Percentiles rank a stretch among this genome's conserved stretches.
These are phyloP conservation scores for Coprinopsis sp. DNA, from an alignment of 768 basidiomycete species.

Conservation along the genomic window DNA sequence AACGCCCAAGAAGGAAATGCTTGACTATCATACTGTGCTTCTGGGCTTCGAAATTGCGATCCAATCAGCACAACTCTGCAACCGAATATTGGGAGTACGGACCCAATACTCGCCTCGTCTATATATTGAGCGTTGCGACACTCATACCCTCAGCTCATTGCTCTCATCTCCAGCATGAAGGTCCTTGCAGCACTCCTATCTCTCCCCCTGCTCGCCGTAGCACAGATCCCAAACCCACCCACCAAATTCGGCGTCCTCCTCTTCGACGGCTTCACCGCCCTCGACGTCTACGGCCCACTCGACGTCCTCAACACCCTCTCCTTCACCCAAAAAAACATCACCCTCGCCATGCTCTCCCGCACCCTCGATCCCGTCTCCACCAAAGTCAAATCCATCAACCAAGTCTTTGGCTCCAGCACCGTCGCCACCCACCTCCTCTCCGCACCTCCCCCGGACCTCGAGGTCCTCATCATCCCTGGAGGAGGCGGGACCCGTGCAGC, in stretches of 20 bases:
- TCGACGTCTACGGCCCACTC: conserved; percentile 29
- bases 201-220: too few species aligned
- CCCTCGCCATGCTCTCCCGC: conserved; percentile 21
- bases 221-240: too few species aligned
- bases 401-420: conserved; percentile 27
- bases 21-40: too few species aligned
- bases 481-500: conserved; percentile 14
- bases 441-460: conserved; percentile 18
- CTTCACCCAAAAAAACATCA: conserved; percentile 13
- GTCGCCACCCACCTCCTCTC: conserved; percentile 13
- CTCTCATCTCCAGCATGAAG: too few species aligned
- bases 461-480: conserved; percentile 28
- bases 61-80: too few species aligned
- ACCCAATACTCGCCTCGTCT: too few species aligned
- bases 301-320: conserved; percentile 27
- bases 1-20: too few species aligned
- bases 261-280: conserved; percentile 27
- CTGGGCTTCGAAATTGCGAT: too few species aligned
- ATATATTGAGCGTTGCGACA: too few species aligned
- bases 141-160: too few species aligned
- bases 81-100: too few species aligned
- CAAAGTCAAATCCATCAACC: conserved; percentile 22
- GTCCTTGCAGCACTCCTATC: too few species aligned
- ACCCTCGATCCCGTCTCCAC: conserved; percentile 27
- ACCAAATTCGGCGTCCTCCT: conserved; percentile 20